Evolutionary conservation across 2,329 filamentous ascomycete species (phyloP).

Genomic region (Helotiales sp.): DNA sequence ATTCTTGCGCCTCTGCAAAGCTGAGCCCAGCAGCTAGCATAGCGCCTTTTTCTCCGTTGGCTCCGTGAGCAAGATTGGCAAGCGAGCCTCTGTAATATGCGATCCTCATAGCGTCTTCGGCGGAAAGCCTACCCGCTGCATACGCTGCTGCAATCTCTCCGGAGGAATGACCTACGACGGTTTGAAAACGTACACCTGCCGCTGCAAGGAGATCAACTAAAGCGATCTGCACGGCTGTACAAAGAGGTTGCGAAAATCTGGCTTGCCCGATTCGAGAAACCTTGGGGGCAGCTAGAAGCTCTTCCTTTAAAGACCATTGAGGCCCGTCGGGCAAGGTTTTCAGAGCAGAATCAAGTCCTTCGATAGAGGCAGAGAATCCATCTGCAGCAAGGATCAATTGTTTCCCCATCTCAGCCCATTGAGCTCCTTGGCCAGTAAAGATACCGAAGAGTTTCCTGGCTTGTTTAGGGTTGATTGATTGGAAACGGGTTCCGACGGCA

Average conservation of each 20-base stretch:
- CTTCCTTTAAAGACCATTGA: slow-evolving; percentile 23
- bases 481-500: background rate
- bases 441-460: slow-evolving; percentile 2
- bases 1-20: slow-evolving; percentile 13
- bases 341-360: slow-evolving; percentile 31
- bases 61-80: slow-evolving; percentile 38
- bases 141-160: slow-evolving; percentile 56
- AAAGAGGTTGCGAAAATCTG: slow-evolving; percentile 48
- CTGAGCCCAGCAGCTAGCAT: slow-evolving; percentile 55
- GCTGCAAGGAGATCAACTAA: slow-evolving; percentile 50
- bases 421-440: slow-evolving; percentile 35
- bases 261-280: slow-evolving; percentile 14
- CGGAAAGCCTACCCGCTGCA: slow-evolving; percentile 44
- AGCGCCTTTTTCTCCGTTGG: slow-evolving; percentile 44
- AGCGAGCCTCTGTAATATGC: slow-evolving; percentile 49
- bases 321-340: slow-evolving; percentile 34
- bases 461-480: background rate
- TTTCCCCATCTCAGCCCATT: slow-evolving; percentile 30
- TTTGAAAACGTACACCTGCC: slow-evolving; percentile 46
- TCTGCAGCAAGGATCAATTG: slow-evolving; percentile 25
- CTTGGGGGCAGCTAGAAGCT: slow-evolving; percentile 33
- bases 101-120: slow-evolving; percentile 45
- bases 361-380: slow-evolving; percentile 13
- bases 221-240: slow-evolving; percentile 53
- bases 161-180: slow-evolving; percentile 51